Evolutionary conservation across 305 asterid species (phyloP).

Genomic region (Ilex paraguariensis): DNA sequence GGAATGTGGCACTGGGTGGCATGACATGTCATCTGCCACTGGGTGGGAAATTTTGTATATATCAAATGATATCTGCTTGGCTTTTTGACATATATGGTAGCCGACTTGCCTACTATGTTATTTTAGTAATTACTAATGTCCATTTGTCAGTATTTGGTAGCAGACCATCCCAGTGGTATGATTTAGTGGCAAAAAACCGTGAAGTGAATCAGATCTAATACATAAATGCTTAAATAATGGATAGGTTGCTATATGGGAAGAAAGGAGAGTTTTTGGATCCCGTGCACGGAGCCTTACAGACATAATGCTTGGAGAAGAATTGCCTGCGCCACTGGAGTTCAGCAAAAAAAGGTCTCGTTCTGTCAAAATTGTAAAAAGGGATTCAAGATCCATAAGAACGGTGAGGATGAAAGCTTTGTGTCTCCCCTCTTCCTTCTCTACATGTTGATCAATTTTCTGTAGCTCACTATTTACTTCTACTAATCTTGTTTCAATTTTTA

Average conservation of each 20-base stretch:
- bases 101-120: neutral
- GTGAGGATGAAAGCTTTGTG: conserved; percentile 30
- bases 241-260: conserved; percentile 92
- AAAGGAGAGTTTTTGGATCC: conserved; percentile 88
- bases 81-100: neutral
- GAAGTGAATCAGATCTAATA: neutral
- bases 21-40: neutral
- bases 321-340: conserved; percentile 71
- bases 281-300: conserved; percentile 62
- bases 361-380: conserved; percentile 72
- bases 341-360: conserved; percentile 73
- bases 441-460: neutral
- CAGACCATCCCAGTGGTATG: no score
- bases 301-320: conserved; percentile 71
- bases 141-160: no score
- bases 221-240: conserved; percentile 8
- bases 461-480: conserved; percentile 7
- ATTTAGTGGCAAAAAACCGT: no score
- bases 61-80: conserved; percentile 2
- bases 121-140: neutral
- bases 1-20: no score
- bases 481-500: no score
- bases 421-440: no score
- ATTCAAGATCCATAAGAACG: conserved; percentile 74
- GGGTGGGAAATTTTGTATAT: neutral